Evolutionary conservation across 2,329 filamentous ascomycete genomes (phyloP), one percentile per base, ranked within the genome.

Genomic region (Aspergillus melleus): DNA sequence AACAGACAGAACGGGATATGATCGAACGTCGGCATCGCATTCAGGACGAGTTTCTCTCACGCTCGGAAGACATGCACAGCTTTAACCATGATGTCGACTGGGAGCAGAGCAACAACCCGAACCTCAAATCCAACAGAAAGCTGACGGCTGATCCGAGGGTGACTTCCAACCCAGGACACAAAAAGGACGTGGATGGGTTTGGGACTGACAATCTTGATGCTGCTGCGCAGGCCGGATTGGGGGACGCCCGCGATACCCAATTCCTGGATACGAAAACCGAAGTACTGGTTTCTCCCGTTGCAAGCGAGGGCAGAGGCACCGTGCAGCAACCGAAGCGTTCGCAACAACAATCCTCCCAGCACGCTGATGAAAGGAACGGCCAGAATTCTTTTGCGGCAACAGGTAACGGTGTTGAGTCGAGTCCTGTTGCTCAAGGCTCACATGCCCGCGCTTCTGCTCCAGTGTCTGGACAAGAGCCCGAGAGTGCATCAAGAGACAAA

Each of bases 11-110:
- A 60, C 70, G 73, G 47, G 78, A 80, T 26, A 72, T 77, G 67
- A 70, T 77, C 14, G 76, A 79, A 57, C 75, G 77, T 42, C 73
- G 74, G 16, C 76, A 79, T 57, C 77, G 75, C 46, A 70, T 79
- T 39, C 82, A 85, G 64, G 84, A 87, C 60, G 84, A 88, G 57
- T 79, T 85, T 52, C 77, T 86, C 39, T 79, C 81, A 8, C 80
- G 81, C 53, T 81, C 83, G 14, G 86, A 88, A 68, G 77, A 80
- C 32, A 73, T 86, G 63, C 79, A 81, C 59, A 92, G 89, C 71
- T 90, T 91, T 78, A 94, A 93, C 66, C 88, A 91, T 66, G 89
- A 92, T 70, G 84, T 89, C 12, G 84, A 88, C 62, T 85, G 86
- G 76, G 82, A 85, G 57, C 82, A 85, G 67, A 79, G 79, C 53